Evolutionary conservation across 116 monocot species (phyloP).

Genomic region (Iris pallida): DNA sequence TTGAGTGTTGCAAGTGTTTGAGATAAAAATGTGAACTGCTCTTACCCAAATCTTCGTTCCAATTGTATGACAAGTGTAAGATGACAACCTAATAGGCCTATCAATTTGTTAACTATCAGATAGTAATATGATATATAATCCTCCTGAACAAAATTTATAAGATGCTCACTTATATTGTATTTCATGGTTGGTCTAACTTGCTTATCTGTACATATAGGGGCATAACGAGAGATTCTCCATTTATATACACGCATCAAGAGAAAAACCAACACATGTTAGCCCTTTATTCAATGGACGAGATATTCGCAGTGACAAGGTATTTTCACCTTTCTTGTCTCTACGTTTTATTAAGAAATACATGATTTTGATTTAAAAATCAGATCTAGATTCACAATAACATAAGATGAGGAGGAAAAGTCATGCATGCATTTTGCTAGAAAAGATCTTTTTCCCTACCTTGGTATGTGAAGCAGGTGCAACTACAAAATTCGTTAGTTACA

Average conservation of each 20-base stretch:
- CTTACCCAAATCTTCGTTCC: background rate
- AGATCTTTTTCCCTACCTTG: too few species aligned
- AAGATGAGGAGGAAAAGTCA: too few species aligned
- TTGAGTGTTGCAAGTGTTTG: background rate
- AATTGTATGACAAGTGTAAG: background rate
- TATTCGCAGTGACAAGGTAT: slow-evolving; percentile 35
- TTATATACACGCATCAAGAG: slow-evolving; percentile 38
- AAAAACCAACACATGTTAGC: slow-evolving; percentile 36
- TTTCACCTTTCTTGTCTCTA: background rate
- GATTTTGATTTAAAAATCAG: too few species aligned
- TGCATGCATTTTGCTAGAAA: too few species aligned
- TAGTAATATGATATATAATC: background rate
- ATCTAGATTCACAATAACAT: too few species aligned
- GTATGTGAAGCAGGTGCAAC: too few species aligned
- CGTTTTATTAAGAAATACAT: too few species aligned
- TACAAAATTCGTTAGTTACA: too few species aligned
- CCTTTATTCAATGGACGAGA: slow-evolving; percentile 31
- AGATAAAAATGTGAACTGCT: background rate
- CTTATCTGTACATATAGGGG: slow-evolving; percentile 21
- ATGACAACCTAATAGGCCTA: background rate
- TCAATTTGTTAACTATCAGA: background rate
- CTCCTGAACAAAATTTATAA: background rate
- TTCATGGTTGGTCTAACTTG: background rate
- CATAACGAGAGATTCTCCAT: slow-evolving; percentile 35
- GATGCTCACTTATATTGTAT: too few species aligned